phyloP scores from a whole-genome alignment of 2,329 filamentous ascomycete species.

The Emergomyces pasteurianus region DNA sequence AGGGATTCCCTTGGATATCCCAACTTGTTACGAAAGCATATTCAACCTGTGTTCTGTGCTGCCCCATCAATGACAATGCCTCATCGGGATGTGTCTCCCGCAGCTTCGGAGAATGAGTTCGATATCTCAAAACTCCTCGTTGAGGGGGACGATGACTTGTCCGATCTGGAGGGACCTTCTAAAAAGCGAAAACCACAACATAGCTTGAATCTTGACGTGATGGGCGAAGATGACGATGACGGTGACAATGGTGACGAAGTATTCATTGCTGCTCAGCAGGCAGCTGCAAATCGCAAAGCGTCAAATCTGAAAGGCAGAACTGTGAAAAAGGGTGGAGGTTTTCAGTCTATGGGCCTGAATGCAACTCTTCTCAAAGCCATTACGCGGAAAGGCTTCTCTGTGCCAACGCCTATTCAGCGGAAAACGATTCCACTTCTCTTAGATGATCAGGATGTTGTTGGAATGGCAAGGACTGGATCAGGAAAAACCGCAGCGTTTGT shows the following conservation, averaged over 20 bases:
- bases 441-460: constrained; percentile 88
- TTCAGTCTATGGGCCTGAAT: constrained; percentile 88
- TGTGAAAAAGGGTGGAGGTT: constrained; percentile 91
- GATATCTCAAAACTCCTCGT: constrained; percentile 77
- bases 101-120: constrained; percentile 77
- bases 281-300: constrained; percentile 75
- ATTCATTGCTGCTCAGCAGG: constrained; percentile 81
- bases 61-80: constrained; percentile 42
- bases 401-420: constrained; percentile 93
- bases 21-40: not conserved
- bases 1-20: not conserved
- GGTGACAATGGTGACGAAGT: constrained; percentile 56
- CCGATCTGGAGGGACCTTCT: constrained; percentile 29
- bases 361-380: constrained; percentile 80
- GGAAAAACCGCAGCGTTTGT: constrained; percentile 98
- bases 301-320: constrained; percentile 71
- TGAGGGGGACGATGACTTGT: constrained; percentile 45
- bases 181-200: constrained; percentile 22
- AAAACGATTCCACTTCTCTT: constrained; percentile 90
- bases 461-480: constrained; percentile 96
- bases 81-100: constrained; percentile 63
- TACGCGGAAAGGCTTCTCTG: constrained; percentile 82
- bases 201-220: constrained; percentile 36
- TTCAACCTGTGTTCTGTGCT: not conserved
- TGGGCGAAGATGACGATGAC: constrained; percentile 47